Conservation (phyloP, 2,329 filamentous ascomycete genomes). For the Paraphoma sp. region DNA sequence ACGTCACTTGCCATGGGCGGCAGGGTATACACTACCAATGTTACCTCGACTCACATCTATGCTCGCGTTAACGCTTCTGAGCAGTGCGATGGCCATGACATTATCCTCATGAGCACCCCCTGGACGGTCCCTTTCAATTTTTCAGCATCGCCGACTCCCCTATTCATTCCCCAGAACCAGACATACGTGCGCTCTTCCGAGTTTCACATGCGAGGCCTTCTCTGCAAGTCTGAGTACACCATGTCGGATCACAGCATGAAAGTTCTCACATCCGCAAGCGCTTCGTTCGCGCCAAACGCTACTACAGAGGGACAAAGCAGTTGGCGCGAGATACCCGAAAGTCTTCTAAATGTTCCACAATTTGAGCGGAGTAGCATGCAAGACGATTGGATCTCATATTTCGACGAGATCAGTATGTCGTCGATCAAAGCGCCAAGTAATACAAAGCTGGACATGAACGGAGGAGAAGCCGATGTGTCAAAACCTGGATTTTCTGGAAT, state of each 20-base stretch:
- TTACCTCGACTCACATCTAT: slow-evolving; percentile 10
- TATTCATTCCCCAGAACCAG: neutral
- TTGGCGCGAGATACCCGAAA: neutral
- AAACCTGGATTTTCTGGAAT: slow-evolving; percentile 11
- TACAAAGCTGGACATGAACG: neutral
- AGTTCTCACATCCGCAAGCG: neutral
- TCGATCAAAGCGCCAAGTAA: neutral
- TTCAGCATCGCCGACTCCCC: neutral
- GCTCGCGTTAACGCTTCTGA: slow-evolving; percentile 16
- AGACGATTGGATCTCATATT: slow-evolving; percentile 7
- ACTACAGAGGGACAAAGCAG: neutral
- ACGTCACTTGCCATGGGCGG: neutral
- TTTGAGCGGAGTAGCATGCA: slow-evolving; percentile 1
- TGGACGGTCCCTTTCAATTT: slow-evolving; percentile 15
- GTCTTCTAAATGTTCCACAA: neutral
- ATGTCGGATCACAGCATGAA: neutral
- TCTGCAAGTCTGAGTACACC: slow-evolving; percentile 12
- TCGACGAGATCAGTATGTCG: slow-evolving; percentile 1
- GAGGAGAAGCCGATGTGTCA: neutral
- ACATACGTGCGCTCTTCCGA: slow-evolving; percentile 16
- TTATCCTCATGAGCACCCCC: slow-evolving; percentile 22
- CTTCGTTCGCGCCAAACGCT: neutral
- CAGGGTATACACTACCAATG: neutral
- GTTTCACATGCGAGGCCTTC: slow-evolving; percentile 18
- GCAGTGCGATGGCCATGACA: slow-evolving; percentile 18